Conservation (phyloP, 2,329 filamentous ascomycete genomes). For the Diaporthe humulicola region DNA sequence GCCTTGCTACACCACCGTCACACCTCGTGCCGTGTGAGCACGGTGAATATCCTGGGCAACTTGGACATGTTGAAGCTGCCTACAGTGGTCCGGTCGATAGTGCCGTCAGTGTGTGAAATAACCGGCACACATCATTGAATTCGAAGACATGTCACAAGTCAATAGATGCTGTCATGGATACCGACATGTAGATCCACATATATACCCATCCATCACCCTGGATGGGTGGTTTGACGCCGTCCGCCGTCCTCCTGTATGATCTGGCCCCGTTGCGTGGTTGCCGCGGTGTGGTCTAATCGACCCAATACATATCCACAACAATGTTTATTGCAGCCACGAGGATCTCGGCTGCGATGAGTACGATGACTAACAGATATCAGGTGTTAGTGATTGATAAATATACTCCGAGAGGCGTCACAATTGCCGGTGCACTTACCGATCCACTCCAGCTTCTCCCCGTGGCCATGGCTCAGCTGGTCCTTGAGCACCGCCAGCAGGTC, state of each 20-base stretch:
- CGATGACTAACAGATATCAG: conserved; percentile 74
- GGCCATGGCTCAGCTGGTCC: conserved; percentile 93
- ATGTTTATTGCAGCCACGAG: conserved; percentile 95
- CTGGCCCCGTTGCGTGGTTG: neutral
- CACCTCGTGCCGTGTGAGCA: neutral
- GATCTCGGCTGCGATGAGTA: conserved; percentile 96
- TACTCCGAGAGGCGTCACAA: neutral
- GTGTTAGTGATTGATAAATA: conserved; percentile 5
- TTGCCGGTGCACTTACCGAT: conserved; percentile 72
- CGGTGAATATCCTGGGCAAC: no score
- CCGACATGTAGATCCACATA: no score
- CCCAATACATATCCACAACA: conserved; percentile 87
- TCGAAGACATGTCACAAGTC: neutral
- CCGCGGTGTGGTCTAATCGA: conserved; percentile 40
- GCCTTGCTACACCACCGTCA: neutral
- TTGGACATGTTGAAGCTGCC: neutral
- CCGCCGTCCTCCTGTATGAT: neutral
- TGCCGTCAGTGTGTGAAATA: neutral
- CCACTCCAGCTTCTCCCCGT: conserved; percentile 91
- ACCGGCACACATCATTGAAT: no score
- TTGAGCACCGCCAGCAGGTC: conserved; percentile 94
- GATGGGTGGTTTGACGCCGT: neutral
- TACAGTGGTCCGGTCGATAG: no score
- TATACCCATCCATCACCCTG: no score
- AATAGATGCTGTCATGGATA: neutral